A percentile compares a stretch with the other conserved stretches of the same genome.
These are phyloP conservation scores for Lactifluus hygrophoroides DNA, from an alignment of 768 basidiomycete genomes.

Conservation along the genomic window DNA sequence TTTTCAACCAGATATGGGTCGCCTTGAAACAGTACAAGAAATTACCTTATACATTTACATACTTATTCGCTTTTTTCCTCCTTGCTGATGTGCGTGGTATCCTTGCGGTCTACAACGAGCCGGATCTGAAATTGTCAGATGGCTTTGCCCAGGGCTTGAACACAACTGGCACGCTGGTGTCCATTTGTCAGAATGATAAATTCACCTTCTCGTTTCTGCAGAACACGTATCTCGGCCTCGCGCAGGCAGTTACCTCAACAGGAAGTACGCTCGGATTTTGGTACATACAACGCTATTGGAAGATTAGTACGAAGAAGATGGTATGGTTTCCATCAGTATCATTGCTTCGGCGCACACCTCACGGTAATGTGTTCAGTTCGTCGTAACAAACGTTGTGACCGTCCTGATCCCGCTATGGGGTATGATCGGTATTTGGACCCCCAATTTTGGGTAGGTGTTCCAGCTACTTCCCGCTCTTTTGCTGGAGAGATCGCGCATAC, in stretches of 20 bases:
- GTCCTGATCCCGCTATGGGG: slow-evolving; percentile 80
- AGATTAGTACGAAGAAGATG: slow-evolving; percentile 77
- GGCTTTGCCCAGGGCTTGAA: slow-evolving; percentile 51
- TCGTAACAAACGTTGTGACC: slow-evolving; percentile 67
- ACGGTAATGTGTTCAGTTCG: slow-evolving; percentile 38
- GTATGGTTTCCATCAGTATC: slow-evolving; percentile 22
- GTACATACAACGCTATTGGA: slow-evolving; percentile 75
- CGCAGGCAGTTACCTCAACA: slow-evolving; percentile 70
- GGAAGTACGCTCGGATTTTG: slow-evolving; percentile 66
- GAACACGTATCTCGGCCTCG: slow-evolving; percentile 69
- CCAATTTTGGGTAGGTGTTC: slow-evolving; percentile 52
- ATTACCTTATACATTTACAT: slow-evolving; percentile 75
- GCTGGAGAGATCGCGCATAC: background rate
- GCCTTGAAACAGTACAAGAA: slow-evolving; percentile 68
- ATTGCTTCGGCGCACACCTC: background rate
- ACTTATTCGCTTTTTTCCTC: slow-evolving; percentile 69
- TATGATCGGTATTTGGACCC: slow-evolving; percentile 79
- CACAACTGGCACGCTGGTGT: slow-evolving; percentile 67
- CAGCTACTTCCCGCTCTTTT: background rate
- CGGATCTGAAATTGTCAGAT: background rate
- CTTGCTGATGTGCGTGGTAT: slow-evolving; percentile 53
- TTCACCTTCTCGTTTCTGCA: slow-evolving; percentile 76
- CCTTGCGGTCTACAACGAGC: background rate
- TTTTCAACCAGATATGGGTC: slow-evolving; percentile 53
- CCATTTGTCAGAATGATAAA: slow-evolving; percentile 74